phyloP scores from a whole-genome alignment of 2,329 filamentous ascomycete species.

The Aureobasidium uvarum region DNA sequence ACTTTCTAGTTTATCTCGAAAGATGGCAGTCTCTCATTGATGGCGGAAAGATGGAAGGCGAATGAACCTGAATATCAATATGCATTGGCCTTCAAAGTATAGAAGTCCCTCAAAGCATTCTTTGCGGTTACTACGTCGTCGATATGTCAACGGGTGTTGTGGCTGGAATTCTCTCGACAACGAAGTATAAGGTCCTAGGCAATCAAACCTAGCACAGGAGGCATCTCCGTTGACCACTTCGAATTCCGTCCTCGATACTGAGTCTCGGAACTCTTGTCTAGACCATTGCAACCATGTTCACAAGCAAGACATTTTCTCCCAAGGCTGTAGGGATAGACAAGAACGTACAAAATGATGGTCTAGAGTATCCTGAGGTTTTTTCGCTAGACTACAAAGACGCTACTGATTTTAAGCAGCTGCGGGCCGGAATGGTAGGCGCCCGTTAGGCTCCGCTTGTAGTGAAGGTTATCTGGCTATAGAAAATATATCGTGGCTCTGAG shows the following conservation, averaged over 20 bases:
- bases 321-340: conserved; percentile 21
- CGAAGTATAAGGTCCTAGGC: neutral
- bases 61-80: neutral
- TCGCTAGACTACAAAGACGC: neutral
- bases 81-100: neutral
- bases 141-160: conserved; percentile 17
- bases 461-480: conserved; percentile 2
- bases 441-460: conserved; percentile 19
- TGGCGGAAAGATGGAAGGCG: neutral
- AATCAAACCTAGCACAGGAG: neutral
- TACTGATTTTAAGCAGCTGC: conserved; percentile 22
- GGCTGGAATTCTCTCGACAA: neutral
- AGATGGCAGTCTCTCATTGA: neutral
- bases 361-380: neutral
- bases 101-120: neutral
- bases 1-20: neutral
- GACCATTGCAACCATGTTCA: neutral
- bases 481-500: conserved; percentile 16
- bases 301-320: conserved; percentile 1
- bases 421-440: conserved; percentile 12
- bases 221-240: neutral
- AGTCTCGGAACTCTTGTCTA: conserved; percentile 7
- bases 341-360: neutral
- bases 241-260: neutral
- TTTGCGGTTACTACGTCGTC: neutral